phyloP scores from a whole-genome alignment of 768 basidiomycete species.

The Pisolithus sp. region DNA sequence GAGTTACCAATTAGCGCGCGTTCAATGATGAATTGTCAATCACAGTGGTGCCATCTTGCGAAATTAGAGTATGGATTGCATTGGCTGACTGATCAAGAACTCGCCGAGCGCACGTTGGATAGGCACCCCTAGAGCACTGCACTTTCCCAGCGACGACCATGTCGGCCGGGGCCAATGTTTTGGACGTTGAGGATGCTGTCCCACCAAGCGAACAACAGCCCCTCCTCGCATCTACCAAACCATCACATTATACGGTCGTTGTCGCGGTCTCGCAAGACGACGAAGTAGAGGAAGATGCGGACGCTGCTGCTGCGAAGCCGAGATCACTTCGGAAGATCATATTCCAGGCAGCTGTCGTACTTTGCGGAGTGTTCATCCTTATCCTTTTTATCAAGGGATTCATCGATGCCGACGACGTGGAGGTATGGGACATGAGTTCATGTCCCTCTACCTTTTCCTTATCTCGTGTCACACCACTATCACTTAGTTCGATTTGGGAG shows the following conservation, averaged over 20 bases:
- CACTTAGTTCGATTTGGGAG: slow-evolving; percentile 68
- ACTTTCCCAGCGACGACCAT: too few species aligned
- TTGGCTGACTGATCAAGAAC: too few species aligned
- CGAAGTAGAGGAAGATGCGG: slow-evolving; percentile 15
- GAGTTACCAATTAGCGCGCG: too few species aligned
- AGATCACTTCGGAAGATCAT: slow-evolving; percentile 9
- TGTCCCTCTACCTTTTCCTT: slow-evolving; percentile 27
- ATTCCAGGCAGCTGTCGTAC: slow-evolving; percentile 28
- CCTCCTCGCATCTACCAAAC: slow-evolving; percentile 14
- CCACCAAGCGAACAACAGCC: slow-evolving; percentile 16
- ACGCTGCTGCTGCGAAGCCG: slow-evolving; percentile 4
- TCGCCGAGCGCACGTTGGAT: too few species aligned
- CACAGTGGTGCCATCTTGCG: too few species aligned
- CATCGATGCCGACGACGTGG: slow-evolving; percentile 59
- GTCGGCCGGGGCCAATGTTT: too few species aligned
- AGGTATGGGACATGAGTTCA: slow-evolving; percentile 37
- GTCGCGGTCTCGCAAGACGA: background rate
- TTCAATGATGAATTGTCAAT: too few species aligned
- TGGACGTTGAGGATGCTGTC: too few species aligned
- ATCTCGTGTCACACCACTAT: slow-evolving; percentile 38
- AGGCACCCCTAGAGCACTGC: too few species aligned
- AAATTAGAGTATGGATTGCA: too few species aligned
- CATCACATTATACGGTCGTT: slow-evolving; percentile 12
- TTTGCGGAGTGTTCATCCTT: slow-evolving; percentile 34
- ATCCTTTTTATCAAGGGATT: slow-evolving; percentile 62